Percentiles rank a stretch among this genome's conserved stretches.
phyloP scores from a whole-genome alignment of 176 grass and related monocot genomes.

The Raddia distichophylla region DNA sequence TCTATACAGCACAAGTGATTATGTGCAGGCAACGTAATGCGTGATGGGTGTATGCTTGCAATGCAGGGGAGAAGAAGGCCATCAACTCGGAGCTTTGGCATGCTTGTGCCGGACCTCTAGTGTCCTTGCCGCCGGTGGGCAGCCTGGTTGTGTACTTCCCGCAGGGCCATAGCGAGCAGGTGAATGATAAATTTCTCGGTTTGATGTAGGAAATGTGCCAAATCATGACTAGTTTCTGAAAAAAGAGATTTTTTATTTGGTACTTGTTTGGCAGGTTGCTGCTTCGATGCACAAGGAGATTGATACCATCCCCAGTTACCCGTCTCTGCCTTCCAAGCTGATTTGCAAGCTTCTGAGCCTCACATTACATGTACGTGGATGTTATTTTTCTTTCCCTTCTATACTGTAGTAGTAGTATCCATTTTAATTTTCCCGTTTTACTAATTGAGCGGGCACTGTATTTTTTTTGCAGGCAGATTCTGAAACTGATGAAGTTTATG shows the following conservation, averaged over 20 bases:
- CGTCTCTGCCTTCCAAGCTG: slow-evolving; percentile 87
- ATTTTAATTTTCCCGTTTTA: not conserved
- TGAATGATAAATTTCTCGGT: slow-evolving; percentile 19
- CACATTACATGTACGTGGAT: slow-evolving; percentile 74
- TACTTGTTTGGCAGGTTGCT: slow-evolving; percentile 62
- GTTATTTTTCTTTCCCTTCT: not conserved
- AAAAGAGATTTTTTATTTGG: not conserved
- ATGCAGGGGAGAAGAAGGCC: slow-evolving; percentile 82
- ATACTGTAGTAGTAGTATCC: not conserved
- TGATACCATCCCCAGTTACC: slow-evolving; percentile 81
- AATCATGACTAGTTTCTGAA: slow-evolving; percentile 12
- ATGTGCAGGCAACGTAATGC: not conserved
- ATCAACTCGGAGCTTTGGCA: slow-evolving; percentile 98
- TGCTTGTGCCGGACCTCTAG: slow-evolving; percentile 90
- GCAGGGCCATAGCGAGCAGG: slow-evolving; percentile 98
- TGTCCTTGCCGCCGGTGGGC: slow-evolving; percentile 78
- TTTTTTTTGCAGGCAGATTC: slow-evolving; percentile 75
- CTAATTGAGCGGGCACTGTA: not conserved
- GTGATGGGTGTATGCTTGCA: slow-evolving; percentile 3
- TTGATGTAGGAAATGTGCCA: slow-evolving; percentile 6
- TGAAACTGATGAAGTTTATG: slow-evolving; percentile 98
- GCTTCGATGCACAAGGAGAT: slow-evolving; percentile 96
- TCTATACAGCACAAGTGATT: not conserved
- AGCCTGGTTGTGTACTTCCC: slow-evolving; percentile 97
- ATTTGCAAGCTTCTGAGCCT: slow-evolving; percentile 90